These are phyloP conservation scores for Amaranthus cruentus DNA, from an alignment of 148 eudicot species.

Conservation along the genomic window DNA sequence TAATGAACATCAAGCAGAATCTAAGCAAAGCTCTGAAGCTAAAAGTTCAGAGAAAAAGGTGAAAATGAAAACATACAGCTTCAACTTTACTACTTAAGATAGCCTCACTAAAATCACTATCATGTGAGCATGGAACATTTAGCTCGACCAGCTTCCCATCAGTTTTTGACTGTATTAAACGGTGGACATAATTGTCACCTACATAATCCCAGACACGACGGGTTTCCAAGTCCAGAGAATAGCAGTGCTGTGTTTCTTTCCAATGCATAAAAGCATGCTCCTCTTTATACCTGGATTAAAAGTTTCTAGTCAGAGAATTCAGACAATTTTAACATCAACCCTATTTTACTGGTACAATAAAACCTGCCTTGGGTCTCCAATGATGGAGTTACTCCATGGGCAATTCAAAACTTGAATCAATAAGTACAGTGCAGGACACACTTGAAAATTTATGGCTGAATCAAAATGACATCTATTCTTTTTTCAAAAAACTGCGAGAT, in stretches of 20 bases:
- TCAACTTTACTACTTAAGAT: constrained; percentile 70
- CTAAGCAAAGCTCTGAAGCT: neutral
- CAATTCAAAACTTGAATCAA: neutral
- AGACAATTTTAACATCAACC: constrained; percentile 9
- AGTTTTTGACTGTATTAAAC: constrained; percentile 87
- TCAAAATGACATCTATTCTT: neutral
- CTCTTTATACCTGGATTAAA: constrained; percentile 69
- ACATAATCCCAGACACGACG: constrained; percentile 94
- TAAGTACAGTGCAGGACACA: neutral
- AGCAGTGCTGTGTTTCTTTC: constrained; percentile 96
- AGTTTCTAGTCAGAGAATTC: constrained; percentile 20
- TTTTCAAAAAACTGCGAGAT: constrained; percentile 1
- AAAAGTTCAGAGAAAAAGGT: neutral
- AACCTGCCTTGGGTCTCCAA: neutral
- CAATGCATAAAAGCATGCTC: constrained; percentile 86
- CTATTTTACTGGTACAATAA: neutral
- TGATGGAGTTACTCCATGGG: neutral
- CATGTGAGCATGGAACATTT: constrained; percentile 55
- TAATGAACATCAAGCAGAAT: neutral
- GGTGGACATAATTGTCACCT: constrained; percentile 92
- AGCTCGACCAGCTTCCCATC: constrained; percentile 94
- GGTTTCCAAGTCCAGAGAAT: constrained; percentile 90
- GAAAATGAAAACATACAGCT: constrained; percentile 42
- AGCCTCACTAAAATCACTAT: constrained; percentile 61
- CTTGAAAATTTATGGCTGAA: neutral